Conservation (phyloP, 345 rosid species). For the Camelina laxa region DNA sequence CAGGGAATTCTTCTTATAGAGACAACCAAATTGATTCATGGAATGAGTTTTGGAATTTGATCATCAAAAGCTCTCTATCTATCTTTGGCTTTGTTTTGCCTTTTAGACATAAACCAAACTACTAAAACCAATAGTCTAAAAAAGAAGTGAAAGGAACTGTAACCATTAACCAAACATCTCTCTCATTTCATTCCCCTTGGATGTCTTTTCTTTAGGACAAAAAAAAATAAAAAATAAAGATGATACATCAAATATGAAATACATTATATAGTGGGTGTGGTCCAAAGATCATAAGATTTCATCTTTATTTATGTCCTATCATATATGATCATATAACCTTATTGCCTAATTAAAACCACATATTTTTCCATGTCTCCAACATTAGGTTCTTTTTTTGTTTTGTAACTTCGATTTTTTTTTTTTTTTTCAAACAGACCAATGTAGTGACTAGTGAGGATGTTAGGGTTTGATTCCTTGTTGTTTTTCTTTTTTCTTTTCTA, state of each 20-base stretch:
- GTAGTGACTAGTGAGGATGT: slow-evolving; percentile 14
- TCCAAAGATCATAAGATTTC: slow-evolving; percentile 31
- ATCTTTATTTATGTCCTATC: slow-evolving; percentile 36
- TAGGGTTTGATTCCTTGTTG: slow-evolving; percentile 38
- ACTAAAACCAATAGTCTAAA: not conserved
- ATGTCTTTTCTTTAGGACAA: slow-evolving; percentile 27
- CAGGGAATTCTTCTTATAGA: slow-evolving; percentile 17
- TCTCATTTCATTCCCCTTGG: slow-evolving; percentile 36
- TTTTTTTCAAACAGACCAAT: not conserved
- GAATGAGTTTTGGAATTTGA: slow-evolving; percentile 31
- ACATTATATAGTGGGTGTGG: slow-evolving; percentile 35
- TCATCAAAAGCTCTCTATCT: not conserved
- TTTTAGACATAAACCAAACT: slow-evolving; percentile 34
- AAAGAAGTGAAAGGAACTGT: slow-evolving; percentile 12
- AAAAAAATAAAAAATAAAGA: not conserved
- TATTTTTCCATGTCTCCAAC: slow-evolving; percentile 28
- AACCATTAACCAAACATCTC: slow-evolving; percentile 35
- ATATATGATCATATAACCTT: slow-evolving; percentile 22
- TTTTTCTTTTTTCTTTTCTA: slow-evolving; percentile 34
- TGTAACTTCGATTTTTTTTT: not conserved
- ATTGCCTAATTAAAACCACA: slow-evolving; percentile 33
- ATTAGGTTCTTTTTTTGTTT: slow-evolving; percentile 10
- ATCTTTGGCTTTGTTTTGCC: slow-evolving; percentile 13
- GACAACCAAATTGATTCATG: slow-evolving; percentile 32
- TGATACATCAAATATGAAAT: slow-evolving; percentile 35